Evolutionary conservation across 352 stramenopile genomes (phyloP).

Genomic region (Halophytophthora polymorphica): DNA sequence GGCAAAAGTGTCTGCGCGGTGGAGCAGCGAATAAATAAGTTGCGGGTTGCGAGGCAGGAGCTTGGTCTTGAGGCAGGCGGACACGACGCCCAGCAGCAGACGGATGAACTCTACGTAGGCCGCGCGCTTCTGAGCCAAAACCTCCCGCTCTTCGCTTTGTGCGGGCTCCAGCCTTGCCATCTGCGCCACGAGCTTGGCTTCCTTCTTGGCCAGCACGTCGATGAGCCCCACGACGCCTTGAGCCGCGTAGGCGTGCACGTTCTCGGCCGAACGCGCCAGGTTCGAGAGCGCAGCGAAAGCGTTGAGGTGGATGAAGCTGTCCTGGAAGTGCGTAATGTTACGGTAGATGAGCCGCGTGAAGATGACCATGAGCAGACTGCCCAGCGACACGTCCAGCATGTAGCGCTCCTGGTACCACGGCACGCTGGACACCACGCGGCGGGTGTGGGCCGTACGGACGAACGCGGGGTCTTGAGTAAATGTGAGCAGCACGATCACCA

Average conservation of each 20-base stretch:
- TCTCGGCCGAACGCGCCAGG: conserved; percentile 63
- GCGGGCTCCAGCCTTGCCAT: conserved; percentile 34
- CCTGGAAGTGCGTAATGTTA: conserved; percentile 81
- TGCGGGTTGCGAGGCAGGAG: conserved; percentile 73
- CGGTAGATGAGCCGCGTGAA: conserved; percentile 71
- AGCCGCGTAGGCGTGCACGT: conserved; percentile 69
- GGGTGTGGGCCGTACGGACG: conserved; percentile 58
- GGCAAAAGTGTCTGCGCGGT: conserved; percentile 59
- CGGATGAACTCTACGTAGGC: conserved; percentile 81
- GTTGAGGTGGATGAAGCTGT: conserved; percentile 77
- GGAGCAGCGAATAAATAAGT: conserved; percentile 86
- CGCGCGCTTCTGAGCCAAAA: conserved; percentile 45
- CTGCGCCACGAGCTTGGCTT: conserved; percentile 48
- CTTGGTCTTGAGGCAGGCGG: conserved; percentile 59
- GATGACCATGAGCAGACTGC: conserved; percentile 75
- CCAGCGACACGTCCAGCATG: conserved; percentile 71
- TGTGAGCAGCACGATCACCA: conserved; percentile 66
- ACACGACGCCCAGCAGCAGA: conserved; percentile 61
- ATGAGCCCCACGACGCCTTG: conserved; percentile 68
- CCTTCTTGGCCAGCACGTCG: conserved; percentile 76
- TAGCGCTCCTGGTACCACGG: conserved; percentile 79
- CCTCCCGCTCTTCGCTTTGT: conserved; percentile 38
- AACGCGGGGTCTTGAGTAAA: conserved; percentile 65
- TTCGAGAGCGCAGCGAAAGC: conserved; percentile 75
- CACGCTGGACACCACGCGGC: conserved; percentile 54